Conservation (phyloP, 257 asterid species). For the Lantana camara region DNA sequence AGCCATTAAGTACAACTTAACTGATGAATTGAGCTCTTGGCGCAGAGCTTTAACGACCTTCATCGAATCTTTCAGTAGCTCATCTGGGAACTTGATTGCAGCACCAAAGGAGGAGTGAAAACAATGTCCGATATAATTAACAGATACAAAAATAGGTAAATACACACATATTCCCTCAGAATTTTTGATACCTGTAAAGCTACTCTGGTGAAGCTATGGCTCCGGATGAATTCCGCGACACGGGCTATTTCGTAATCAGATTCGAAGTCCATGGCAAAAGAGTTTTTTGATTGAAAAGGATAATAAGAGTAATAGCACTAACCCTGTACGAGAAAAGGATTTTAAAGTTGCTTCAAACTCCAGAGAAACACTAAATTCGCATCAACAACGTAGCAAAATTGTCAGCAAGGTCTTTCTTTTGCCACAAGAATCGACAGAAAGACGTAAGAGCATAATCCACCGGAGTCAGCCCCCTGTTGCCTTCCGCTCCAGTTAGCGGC, state of each 20-base stretch:
- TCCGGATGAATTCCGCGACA: conserved; percentile 65
- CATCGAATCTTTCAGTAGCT: conserved; percentile 68
- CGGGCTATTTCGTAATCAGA: conserved; percentile 58
- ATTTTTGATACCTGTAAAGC: conserved; percentile 65
- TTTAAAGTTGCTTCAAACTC: too few species aligned
- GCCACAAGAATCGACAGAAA: too few species aligned
- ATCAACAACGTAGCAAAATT: too few species aligned
- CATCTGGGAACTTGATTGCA: conserved; percentile 70
- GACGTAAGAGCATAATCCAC: too few species aligned
- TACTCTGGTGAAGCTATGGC: conserved; percentile 55
- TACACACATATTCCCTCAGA: neutral
- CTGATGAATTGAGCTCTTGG: conserved; percentile 39
- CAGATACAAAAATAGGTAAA: neutral
- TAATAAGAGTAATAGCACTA: conserved; percentile 14
- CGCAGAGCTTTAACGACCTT: conserved; percentile 62
- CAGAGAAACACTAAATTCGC: too few species aligned
- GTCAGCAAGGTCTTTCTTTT: too few species aligned
- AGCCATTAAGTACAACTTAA: conserved; percentile 87
- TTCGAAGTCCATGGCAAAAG: conserved; percentile 66
- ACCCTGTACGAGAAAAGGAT: neutral
- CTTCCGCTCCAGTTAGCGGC: too few species aligned
- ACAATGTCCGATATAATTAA: neutral
- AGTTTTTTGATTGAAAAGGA: neutral
- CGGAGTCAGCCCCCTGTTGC: too few species aligned
- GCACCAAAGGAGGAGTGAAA: conserved; percentile 19